Conservation (phyloP, 352 stramenopile genomes). For the Phytophthora pini region DNA sequence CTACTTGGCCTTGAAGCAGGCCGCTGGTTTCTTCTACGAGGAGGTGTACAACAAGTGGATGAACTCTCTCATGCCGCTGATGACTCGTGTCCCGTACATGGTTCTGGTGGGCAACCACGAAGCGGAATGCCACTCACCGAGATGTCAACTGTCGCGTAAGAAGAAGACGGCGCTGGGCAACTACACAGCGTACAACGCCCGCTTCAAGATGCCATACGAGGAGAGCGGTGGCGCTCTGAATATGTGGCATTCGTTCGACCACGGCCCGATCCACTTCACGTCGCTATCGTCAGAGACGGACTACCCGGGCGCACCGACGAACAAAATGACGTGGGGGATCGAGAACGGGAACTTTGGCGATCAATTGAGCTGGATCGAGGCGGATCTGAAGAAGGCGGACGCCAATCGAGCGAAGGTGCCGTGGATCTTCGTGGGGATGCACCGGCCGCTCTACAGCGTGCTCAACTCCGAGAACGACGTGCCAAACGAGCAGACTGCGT, state of each 20-base stretch:
- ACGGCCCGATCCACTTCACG: conserved; percentile 85
- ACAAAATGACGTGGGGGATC: conserved; percentile 35
- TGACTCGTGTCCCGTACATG: conserved; percentile 84
- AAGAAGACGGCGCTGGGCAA: conserved; percentile 73
- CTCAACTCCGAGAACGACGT: conserved; percentile 20
- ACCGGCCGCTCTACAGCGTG: conserved; percentile 76
- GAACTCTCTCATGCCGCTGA: conserved; percentile 61
- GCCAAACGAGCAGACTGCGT: conserved; percentile 20
- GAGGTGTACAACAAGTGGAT: conserved; percentile 90
- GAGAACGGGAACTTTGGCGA: conserved; percentile 58
- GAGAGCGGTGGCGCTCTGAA: conserved; percentile 68
- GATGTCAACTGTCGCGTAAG: conserved; percentile 52
- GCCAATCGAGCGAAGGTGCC: conserved; percentile 54
- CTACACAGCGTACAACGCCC: conserved; percentile 85
- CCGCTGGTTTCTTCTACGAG: conserved; percentile 84
- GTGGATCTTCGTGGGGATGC: conserved; percentile 80
- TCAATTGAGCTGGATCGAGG: conserved; percentile 57
- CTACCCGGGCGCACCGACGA: conserved; percentile 44
- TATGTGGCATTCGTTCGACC: conserved; percentile 92
- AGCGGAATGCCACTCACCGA: conserved; percentile 82
- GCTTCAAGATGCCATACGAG: conserved; percentile 85
- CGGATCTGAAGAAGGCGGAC: conserved; percentile 63
- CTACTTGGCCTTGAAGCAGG: conserved; percentile 31
- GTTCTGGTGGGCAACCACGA: conserved; percentile 89
- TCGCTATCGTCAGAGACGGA: conserved; percentile 86